A percentile compares a stretch with the other conserved stretches of the same genome.
Conservation (phyloP, 768 basidiomycete genomes). For the Lentinula aciculospora region DNA sequence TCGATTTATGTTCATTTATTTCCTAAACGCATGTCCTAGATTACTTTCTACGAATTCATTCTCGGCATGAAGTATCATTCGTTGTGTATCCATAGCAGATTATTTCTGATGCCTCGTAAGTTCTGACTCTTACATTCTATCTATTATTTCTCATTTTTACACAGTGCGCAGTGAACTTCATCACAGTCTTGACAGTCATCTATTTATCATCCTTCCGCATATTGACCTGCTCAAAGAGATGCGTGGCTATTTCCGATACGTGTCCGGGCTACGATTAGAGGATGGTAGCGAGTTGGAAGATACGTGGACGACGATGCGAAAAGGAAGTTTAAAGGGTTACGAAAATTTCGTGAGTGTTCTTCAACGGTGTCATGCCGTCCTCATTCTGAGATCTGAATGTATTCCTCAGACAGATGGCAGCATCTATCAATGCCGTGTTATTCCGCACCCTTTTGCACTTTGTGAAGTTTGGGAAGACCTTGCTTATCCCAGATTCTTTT, state of each 20-base stretch:
- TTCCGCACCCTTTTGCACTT: neutral
- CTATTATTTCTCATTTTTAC: neutral
- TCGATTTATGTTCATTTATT: neutral
- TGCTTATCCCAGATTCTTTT: neutral
- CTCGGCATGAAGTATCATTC: neutral
- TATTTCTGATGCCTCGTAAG: neutral
- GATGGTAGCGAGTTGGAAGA: neutral
- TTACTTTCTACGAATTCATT: neutral
- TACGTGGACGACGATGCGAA: neutral
- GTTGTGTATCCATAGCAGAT: neutral
- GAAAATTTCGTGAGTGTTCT: neutral
- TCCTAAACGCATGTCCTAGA: neutral
- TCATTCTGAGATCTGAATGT: neutral
- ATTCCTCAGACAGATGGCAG: neutral
- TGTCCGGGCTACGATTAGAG: too few species aligned
- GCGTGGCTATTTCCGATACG: neutral
- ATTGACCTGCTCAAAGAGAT: neutral
- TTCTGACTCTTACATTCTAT: neutral
- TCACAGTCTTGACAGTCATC: neutral
- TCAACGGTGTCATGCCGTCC: neutral
- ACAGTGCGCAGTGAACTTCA: neutral
- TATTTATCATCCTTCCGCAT: neutral
- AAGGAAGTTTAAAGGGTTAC: neutral
- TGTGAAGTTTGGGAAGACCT: neutral
- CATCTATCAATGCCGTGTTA: neutral